Conservation (phyloP, 1,284 basidiomycete species). For the Athelia sp. region DNA sequence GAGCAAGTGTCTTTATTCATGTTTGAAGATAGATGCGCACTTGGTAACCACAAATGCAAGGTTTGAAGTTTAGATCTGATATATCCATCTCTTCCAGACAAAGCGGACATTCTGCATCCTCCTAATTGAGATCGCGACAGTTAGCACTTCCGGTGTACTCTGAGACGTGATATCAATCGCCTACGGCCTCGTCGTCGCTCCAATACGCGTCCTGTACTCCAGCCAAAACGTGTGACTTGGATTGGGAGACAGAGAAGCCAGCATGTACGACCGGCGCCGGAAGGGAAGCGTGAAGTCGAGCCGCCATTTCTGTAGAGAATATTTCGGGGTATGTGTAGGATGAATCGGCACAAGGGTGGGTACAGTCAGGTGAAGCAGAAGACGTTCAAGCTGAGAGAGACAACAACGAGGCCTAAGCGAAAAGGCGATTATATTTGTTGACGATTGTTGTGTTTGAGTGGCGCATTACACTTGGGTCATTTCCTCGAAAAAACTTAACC, state of each 20-base stretch:
- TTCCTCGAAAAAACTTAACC: too few species aligned
- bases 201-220: constrained; percentile 97
- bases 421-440: background rate
- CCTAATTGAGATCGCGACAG: constrained; percentile 44
- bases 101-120: constrained; percentile 96
- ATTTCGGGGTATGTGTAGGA: background rate
- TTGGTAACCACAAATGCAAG: constrained; percentile 98
- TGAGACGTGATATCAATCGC: constrained; percentile 16
- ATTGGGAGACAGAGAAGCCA: constrained; percentile 63
- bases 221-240: constrained; percentile 79
- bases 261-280: constrained; percentile 70
- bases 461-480: too few species aligned
- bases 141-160: constrained; percentile 2
- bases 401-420: background rate
- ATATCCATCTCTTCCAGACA: constrained; percentile 99
- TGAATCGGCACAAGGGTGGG: too few species aligned
- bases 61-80: constrained; percentile 99
- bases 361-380: background rate
- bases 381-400: background rate
- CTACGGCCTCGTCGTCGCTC: constrained; percentile 88
- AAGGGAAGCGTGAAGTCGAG: constrained; percentile 44
- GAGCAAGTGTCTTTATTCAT: constrained; percentile 10
- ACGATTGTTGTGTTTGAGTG: too few species aligned
- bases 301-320: background rate
- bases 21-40: constrained; percentile 37